Evolutionary conservation across 371 early-diverging fungal genomes (phyloP).

Genomic region (Mortierella sp.): DNA sequence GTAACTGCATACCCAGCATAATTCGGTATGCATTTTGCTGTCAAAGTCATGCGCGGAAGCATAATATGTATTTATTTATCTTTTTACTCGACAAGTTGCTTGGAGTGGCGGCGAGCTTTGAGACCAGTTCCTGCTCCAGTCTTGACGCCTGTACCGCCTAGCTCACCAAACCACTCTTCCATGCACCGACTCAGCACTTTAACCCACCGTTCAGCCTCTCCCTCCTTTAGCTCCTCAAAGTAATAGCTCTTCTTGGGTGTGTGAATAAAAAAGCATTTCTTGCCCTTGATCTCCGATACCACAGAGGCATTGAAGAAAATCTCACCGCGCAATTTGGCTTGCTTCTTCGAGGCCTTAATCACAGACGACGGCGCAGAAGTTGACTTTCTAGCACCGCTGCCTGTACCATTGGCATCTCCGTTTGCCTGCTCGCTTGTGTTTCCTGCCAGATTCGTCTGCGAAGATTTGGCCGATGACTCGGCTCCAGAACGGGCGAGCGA

Average conservation of each 20-base stretch:
- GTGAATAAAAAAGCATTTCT: constrained; percentile 69
- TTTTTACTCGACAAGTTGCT: too few species aligned
- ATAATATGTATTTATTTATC: too few species aligned
- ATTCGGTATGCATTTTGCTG: too few species aligned
- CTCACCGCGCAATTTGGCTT: constrained; percentile 58
- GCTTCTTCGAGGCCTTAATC: constrained; percentile 32
- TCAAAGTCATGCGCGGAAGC: too few species aligned
- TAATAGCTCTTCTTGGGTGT: constrained; percentile 56
- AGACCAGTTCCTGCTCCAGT: too few species aligned
- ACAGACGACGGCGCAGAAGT: constrained; percentile 10
- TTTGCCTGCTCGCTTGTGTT: background rate
- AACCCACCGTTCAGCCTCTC: constrained; percentile 41
- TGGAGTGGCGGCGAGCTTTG: too few species aligned
- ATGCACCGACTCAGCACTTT: constrained; percentile 27
- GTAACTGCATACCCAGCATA: too few species aligned
- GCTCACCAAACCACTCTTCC: constrained; percentile 45
- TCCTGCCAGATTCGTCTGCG: background rate
- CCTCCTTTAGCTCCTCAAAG: constrained; percentile 40
- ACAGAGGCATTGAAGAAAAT: constrained; percentile 65
- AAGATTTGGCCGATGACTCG: constrained; percentile 3
- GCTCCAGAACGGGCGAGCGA: background rate
- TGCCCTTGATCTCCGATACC: constrained; percentile 66
- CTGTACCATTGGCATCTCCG: background rate
- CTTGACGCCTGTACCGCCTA: too few species aligned
- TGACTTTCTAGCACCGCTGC: constrained; percentile 9